These are phyloP conservation scores for Mortierella sp. DNA, from an alignment of 371 early-diverging fungal genomes.

Conservation along the genomic window DNA sequence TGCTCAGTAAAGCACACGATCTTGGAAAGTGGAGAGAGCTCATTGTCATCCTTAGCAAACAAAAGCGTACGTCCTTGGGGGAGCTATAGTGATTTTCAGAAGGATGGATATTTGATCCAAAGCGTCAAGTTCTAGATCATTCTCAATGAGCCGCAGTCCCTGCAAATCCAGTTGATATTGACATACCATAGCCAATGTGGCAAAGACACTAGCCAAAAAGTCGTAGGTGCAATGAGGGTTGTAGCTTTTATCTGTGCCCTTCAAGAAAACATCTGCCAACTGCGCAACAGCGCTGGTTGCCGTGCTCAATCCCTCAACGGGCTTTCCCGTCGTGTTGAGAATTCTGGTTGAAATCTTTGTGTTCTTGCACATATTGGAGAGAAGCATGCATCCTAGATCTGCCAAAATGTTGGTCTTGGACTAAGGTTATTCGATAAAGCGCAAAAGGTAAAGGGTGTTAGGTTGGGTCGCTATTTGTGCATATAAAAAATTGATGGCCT, in stretches of 20 bases:
- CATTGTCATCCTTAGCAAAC: conserved; percentile 66
- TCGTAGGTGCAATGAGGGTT: conserved; percentile 87
- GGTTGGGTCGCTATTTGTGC: too few species aligned
- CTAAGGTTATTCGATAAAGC: neutral
- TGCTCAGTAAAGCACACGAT: conserved; percentile 91
- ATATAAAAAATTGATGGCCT: neutral
- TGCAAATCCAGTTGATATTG: neutral
- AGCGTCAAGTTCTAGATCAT: neutral
- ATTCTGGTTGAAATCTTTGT: conserved; percentile 70
- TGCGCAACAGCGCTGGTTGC: conserved; percentile 79
- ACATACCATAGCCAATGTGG: conserved; percentile 82
- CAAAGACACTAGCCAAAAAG: conserved; percentile 93
- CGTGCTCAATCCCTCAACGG: conserved; percentile 59
- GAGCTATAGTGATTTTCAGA: conserved; percentile 53
- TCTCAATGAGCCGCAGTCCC: neutral
- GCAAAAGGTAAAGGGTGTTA: too few species aligned
- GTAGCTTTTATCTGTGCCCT: conserved; percentile 80
- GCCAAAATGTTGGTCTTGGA: conserved; percentile 63
- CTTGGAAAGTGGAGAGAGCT: conserved; percentile 81
- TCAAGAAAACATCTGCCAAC: conserved; percentile 87
- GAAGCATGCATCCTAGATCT: conserved; percentile 90
- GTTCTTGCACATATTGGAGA: conserved; percentile 91
- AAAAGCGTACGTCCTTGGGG: conserved; percentile 82
- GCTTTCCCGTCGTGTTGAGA: conserved; percentile 60
- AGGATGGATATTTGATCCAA: neutral